Percentiles rank a stretch among this genome's conserved stretches.
phyloP scores from a whole-genome alignment of 129 eudicot species.

The Pulicaria dysenterica region DNA sequence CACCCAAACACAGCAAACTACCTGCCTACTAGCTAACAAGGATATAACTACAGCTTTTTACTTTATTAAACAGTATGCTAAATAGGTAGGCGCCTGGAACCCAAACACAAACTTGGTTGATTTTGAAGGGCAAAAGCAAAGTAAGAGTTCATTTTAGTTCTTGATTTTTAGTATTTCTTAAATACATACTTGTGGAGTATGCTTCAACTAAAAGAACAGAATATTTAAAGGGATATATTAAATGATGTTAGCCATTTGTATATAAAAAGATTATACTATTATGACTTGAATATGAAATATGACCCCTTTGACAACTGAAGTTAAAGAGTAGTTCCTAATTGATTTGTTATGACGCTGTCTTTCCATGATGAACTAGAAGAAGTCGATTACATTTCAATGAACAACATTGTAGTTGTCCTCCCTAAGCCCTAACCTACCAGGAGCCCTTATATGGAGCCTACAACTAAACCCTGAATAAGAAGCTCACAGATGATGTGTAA shows the following conservation, averaged over 20 bases:
- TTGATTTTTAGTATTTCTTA: slow-evolving; percentile 2
- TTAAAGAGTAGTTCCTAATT: neutral
- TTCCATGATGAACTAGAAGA: slow-evolving; percentile 10
- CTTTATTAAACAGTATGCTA: slow-evolving; percentile 10
- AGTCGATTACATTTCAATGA: neutral
- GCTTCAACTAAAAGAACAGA: slow-evolving; percentile 14
- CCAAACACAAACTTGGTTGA: neutral
- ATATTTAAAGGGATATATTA: neutral
- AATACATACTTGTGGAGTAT: neutral
- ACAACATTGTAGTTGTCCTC: slow-evolving; percentile 19
- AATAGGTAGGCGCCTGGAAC: neutral
- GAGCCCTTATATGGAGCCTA: neutral
- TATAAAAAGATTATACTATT: neutral
- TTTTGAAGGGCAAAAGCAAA: neutral
- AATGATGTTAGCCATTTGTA: neutral
- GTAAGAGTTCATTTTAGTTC: slow-evolving; percentile 1
- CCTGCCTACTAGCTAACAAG: slow-evolving; percentile 16
- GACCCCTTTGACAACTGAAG: neutral
- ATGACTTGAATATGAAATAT: neutral
- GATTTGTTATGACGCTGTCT: neutral
- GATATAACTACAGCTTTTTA: slow-evolving; percentile 16
- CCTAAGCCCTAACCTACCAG: neutral
- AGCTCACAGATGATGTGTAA: slow-evolving; percentile 1
- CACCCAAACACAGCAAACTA: neutral
- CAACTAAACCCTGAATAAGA: neutral